These are phyloP conservation scores for Piper betle DNA, from an alignment of 164 flowering plant genomes.

Conservation along the genomic window DNA sequence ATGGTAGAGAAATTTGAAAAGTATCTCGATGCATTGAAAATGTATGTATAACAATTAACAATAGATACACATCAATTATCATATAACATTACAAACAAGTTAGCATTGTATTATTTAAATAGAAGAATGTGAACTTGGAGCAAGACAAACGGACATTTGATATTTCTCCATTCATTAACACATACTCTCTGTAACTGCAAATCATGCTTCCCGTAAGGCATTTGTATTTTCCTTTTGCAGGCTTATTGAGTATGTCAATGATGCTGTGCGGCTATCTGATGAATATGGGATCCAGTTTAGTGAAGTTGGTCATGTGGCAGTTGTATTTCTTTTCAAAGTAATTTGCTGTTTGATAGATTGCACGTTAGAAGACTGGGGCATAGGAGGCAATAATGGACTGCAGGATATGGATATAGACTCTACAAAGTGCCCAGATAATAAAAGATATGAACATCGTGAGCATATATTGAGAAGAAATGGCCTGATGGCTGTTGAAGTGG, in stretches of 20 bases:
- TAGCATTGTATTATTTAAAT: too few relatives aligned
- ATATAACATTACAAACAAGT: too few relatives aligned
- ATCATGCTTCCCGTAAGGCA: slow-evolving; percentile 1
- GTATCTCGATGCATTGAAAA: too few relatives aligned
- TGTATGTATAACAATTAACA: too few relatives aligned
- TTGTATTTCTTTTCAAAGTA: slow-evolving; percentile 40
- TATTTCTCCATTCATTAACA: too few relatives aligned
- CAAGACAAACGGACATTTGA: too few relatives aligned
- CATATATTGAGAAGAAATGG: slow-evolving; percentile 39
- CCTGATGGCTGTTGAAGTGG: slow-evolving; percentile 45
- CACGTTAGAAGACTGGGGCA: slow-evolving; percentile 63
- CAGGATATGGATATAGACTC: slow-evolving; percentile 49
- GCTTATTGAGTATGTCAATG: slow-evolving; percentile 53
- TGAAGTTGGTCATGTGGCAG: slow-evolving; percentile 55
- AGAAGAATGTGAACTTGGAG: too few relatives aligned
- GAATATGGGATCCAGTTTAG: slow-evolving; percentile 25
- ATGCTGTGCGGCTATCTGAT: slow-evolving; percentile 44
- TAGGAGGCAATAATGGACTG: slow-evolving; percentile 18
- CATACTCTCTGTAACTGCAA: neutral
- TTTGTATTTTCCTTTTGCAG: slow-evolving; percentile 27
- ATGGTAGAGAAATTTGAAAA: too few relatives aligned
- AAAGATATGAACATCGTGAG: slow-evolving; percentile 32
- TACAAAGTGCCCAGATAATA: slow-evolving; percentile 18
- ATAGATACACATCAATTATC: too few relatives aligned
- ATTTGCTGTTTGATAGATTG: slow-evolving; percentile 48